Evolutionary conservation across 352 stramenopile genomes (phyloP).

Genomic region (Pythium aquatile): DNA sequence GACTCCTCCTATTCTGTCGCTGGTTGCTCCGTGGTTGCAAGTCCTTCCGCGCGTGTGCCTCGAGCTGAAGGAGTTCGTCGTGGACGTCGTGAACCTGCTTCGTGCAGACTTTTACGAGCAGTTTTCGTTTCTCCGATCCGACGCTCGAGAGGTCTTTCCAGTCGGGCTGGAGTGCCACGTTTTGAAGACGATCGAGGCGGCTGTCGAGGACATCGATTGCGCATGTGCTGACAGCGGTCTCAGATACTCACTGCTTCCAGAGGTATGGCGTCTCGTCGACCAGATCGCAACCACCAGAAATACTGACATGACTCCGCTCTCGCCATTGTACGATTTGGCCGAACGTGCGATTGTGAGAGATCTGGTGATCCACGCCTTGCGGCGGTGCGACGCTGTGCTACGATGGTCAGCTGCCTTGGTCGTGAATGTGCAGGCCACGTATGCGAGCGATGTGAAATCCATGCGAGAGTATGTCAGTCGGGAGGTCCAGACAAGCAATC

Average conservation of each 20-base stretch:
- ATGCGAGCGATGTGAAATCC: constrained; percentile 1
- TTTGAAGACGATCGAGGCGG: neutral
- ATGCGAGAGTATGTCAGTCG: constrained; percentile 15
- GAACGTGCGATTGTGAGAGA: neutral
- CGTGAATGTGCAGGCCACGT: neutral
- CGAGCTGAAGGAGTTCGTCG: constrained; percentile 37
- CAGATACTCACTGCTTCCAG: neutral
- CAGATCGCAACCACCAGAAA: neutral
- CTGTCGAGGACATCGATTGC: constrained; percentile 1
- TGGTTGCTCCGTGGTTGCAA: constrained; percentile 13
- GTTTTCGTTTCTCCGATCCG: constrained; percentile 38
- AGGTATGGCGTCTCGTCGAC: neutral
- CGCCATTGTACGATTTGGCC: constrained; percentile 6
- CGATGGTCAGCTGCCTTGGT: constrained; percentile 11
- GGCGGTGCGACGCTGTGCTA: neutral
- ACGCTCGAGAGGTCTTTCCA: neutral
- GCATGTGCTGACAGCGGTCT: constrained; percentile 4
- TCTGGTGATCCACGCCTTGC: neutral
- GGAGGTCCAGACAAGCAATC: constrained; percentile 11
- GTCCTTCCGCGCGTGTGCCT: constrained; percentile 45
- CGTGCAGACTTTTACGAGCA: constrained; percentile 30
- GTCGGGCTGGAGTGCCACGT: neutral
- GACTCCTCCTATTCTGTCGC: neutral
- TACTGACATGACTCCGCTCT: neutral
- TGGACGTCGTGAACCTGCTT: constrained; percentile 39